Evolutionary conservation across 768 basidiomycete species (phyloP).

Genomic region (Psilocybe cyanescens): DNA sequence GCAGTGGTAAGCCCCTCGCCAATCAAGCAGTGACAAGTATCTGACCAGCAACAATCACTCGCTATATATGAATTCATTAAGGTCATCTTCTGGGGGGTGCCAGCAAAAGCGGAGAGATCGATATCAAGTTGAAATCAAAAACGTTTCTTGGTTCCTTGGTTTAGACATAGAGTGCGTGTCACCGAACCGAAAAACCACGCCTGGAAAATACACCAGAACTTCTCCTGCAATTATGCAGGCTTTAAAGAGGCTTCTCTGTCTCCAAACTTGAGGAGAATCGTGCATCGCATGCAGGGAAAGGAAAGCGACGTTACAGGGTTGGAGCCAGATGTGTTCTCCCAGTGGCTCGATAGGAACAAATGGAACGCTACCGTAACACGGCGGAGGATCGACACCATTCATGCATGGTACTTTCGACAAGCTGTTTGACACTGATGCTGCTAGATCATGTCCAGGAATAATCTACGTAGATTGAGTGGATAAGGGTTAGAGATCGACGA

Average conservation of each 20-base stretch:
- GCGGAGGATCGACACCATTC: background rate
- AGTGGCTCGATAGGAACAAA: background rate
- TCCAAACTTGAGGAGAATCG: no score
- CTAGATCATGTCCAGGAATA: background rate
- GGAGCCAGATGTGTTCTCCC: no score
- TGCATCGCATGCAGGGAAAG: no score
- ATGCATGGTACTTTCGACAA: background rate
- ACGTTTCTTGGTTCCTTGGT: no score
- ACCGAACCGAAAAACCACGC: no score
- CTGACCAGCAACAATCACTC: background rate
- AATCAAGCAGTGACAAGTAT: background rate
- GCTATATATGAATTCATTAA: no score
- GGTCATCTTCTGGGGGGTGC: no score
- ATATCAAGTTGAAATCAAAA: background rate
- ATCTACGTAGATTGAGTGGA: background rate
- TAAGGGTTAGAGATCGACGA: background rate
- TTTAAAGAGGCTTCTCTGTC: no score
- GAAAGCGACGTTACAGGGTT: no score
- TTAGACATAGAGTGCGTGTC: no score
- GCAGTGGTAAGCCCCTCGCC: background rate
- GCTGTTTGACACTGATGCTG: background rate
- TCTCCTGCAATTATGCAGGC: no score
- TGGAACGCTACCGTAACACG: background rate
- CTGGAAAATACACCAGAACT: no score
- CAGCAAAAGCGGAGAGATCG: background rate